Base-by-base conservation (phyloP, 2,329 filamentous ascomycete genomes). In the Fusarium coicis region DNA sequence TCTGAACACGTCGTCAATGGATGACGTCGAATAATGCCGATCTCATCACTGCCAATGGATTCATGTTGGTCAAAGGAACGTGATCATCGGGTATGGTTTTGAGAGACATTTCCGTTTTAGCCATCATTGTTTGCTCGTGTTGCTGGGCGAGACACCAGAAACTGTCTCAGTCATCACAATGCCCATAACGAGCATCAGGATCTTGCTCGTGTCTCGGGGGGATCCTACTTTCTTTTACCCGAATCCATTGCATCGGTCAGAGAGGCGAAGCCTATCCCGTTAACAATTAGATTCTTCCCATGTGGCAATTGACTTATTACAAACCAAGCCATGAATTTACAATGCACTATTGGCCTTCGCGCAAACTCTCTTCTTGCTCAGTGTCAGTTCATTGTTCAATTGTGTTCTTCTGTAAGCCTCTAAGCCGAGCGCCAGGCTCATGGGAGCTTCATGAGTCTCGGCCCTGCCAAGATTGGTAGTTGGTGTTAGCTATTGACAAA, bases 241-340 rank as follows among this genome's bases (percentile, higher is more conserved):
- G 40, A 52, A 16, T 26, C 47, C 37, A 68, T 44, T 55, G 42
- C 57, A 34, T 42, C 23, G 18, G 28, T 47, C 37, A 40, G 34
- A 43, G 39, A 42, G 36, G 36, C 34, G 30, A 55, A 46, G 39
- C 39, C 26, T 49, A 40, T 26, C 55, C 47, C 55, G 43, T 62
- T 59, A 26, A 57, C 46, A 36, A 62, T 55, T 47, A 23, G 42
- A 44, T 73, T 70, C 56, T 66, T 47, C 23, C 30, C 44, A 47
- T 73, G 70, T 73, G 61, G 66, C 56, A 28, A 67, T 30, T 71
- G 28, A 42, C 61, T 67, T 61, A 59, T 73, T 47, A 46, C 70
- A 71, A 71, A 74, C 71, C 28, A 44, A 23, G 39, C 37, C 18
- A 46, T 34, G 15, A 36, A 11, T 16, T 56, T n/a, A 5, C 50